Base-by-base conservation (phyloP, 2,329 filamentous ascomycete genomes). In the Fusarium papillatum region DNA sequence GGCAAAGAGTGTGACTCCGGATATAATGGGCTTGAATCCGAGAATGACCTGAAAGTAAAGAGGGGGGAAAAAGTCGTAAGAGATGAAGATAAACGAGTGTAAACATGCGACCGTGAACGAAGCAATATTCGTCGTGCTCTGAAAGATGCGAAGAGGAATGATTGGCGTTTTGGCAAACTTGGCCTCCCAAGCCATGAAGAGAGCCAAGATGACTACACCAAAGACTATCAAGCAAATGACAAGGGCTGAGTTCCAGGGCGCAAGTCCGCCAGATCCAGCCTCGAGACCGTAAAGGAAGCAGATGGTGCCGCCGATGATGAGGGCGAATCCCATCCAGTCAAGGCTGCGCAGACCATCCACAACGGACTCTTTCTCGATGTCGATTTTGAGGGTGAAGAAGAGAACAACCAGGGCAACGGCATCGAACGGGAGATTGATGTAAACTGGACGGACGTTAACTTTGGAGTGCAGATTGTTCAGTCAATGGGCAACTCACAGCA, bases 211-310 rank as follows among this genome's bases (percentile, higher is more conserved):
- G 34, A 93, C 66, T 10, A 90, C 80, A 13, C 95, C 95, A 76
- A 96, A 95, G 59, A 96, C 85, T 75, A 97, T 88, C 22, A 97
- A 87, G 80, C 94, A 95, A 78, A 97, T 88, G 26, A 96, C 93
- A 1, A 90, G 92, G 2, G 93, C 87, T 0, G 93, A 95, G 62
- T 84, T 84, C 95, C 95, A 98, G 1, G 95, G 92, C 67, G 90
- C 90, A 22, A 88, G 88, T 36, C 95, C 90, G 57, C 95, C 95
- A 11, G 77, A 77, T 53, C 95, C 95, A 70, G 95, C 95, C 80
- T 97, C 93, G 5, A 98, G 90, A 1, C 95, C 95, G 53, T 98
- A 91, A 1, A 98, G 90, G 72, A 98, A 88, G 94, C 97, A 96
- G 17, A 97, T 87, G 0, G 94, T 96, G n/a, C 93, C 95, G 48